These are phyloP conservation scores for Candida vaughaniae DNA, from an alignment of 805 yeast species.

Conservation along the genomic window DNA sequence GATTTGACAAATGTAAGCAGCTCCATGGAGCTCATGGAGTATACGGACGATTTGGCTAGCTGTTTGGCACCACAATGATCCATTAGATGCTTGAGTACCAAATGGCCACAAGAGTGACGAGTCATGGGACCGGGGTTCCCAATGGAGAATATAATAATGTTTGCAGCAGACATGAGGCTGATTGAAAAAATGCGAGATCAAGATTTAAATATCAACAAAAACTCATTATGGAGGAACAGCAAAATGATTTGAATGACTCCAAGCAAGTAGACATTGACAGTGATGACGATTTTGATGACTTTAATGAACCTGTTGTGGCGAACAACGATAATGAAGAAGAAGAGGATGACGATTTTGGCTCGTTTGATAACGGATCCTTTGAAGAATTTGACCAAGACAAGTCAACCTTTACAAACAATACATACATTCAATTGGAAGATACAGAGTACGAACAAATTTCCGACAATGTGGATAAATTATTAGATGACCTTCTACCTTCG, in stretches of 20 bases:
- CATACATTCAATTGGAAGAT: not conserved
- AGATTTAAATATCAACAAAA: too few species aligned
- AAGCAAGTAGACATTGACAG: too few species aligned
- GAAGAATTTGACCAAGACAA: slow-evolving; percentile 25
- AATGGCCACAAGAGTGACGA: slow-evolving; percentile 43
- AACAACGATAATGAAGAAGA: slow-evolving; percentile 26
- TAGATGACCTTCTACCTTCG: slow-evolving; percentile 4
- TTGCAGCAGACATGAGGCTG: slow-evolving; percentile 1
- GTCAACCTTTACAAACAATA: too few species aligned
- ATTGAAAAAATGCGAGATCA: not conserved
- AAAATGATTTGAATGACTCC: not conserved
- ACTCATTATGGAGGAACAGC: not conserved
- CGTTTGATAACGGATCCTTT: slow-evolving; percentile 35
- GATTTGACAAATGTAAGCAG: slow-evolving; percentile 33
- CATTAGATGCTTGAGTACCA: slow-evolving; percentile 26
- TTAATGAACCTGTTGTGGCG: slow-evolving; percentile 11
- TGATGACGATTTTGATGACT: slow-evolving; percentile 9
- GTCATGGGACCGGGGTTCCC: slow-evolving; percentile 42
- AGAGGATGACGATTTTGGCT: slow-evolving; percentile 38
- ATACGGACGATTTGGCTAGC: slow-evolving; percentile 25
- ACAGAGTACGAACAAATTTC: not conserved
- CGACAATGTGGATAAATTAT: not conserved
- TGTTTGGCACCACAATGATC: slow-evolving; percentile 27
- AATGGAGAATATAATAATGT: slow-evolving; percentile 23
- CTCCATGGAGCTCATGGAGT: slow-evolving; percentile 24